A percentile compares a stretch with the other conserved stretches of the same genome.
These are phyloP conservation scores for Prunus fruticosa DNA, from an alignment of 306 rosid genomes.

Conservation along the genomic window DNA sequence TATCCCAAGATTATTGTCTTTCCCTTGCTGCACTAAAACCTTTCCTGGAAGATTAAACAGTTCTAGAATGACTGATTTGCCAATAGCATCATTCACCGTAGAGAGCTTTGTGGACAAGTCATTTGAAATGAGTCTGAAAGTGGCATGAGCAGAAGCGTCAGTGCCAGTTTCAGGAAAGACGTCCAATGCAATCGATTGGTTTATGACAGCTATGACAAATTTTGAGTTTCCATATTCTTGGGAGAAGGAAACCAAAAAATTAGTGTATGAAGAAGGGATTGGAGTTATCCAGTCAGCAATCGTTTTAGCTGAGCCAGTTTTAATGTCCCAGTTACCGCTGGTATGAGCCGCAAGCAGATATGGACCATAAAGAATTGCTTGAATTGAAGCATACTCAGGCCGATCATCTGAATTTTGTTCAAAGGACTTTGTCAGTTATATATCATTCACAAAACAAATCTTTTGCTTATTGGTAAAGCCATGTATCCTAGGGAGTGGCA, in stretches of 20 bases:
- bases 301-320: slow-evolving; percentile 27
- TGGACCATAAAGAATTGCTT: slow-evolving; percentile 80
- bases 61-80: slow-evolving; percentile 53
- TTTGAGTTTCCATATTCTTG: slow-evolving; percentile 39
- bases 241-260: slow-evolving; percentile 47
- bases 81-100: slow-evolving; percentile 23
- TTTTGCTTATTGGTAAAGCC: not conserved
- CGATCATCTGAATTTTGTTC: slow-evolving; percentile 67
- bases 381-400: slow-evolving; percentile 51
- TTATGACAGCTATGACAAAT: slow-evolving; percentile 47
- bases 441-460: not conserved
- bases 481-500: not conserved
- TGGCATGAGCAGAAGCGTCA: slow-evolving; percentile 40
- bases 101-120: slow-evolving; percentile 29
- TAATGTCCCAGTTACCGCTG: slow-evolving; percentile 48
- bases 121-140: slow-evolving; percentile 58
- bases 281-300: slow-evolving; percentile 63
- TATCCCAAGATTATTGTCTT: slow-evolving; percentile 38
- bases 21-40: slow-evolving; percentile 51
- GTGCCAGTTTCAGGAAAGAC: slow-evolving; percentile 51
- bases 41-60: slow-evolving; percentile 71
- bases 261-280: slow-evolving; percentile 50
- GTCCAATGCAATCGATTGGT: slow-evolving; percentile 51
- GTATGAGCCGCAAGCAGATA: slow-evolving; percentile 73
- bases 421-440: slow-evolving; percentile 24